A percentile compares a stretch with the other conserved stretches of the same genome.
These are phyloP conservation scores for Pisolithus albus DNA, from an alignment of 768 basidiomycete species.

Conservation along the genomic window DNA sequence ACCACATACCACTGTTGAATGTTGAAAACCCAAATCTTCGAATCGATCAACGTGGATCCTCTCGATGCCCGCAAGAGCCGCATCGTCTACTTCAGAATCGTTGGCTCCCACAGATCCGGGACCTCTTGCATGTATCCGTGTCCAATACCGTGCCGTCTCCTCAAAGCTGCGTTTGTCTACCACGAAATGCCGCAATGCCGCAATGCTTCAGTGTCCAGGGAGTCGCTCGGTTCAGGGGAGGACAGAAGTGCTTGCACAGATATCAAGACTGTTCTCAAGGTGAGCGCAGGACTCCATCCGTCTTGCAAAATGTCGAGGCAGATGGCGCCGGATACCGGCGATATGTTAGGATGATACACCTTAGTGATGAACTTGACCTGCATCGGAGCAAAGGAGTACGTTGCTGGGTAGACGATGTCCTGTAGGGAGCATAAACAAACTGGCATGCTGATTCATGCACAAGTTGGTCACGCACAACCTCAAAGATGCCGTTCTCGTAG, in stretches of 20 bases:
- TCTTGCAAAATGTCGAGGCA: conserved; percentile 84
- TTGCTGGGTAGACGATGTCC: conserved; percentile 91
- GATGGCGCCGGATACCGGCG: conserved; percentile 90
- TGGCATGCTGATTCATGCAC: conserved; percentile 1
- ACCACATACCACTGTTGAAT: conserved; percentile 73
- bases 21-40: conserved; percentile 73
- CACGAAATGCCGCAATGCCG: conserved; percentile 96
- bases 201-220: conserved; percentile 96
- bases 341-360: conserved; percentile 94
- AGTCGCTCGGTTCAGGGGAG: conserved; percentile 91
- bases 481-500: conserved; percentile 85
- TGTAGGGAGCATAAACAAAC: conserved; percentile 23
- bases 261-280: conserved; percentile 92
- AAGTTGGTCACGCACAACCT: conserved; percentile 59
- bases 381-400: conserved; percentile 87
- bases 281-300: conserved; percentile 90
- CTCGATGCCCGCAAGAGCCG: conserved; percentile 75
- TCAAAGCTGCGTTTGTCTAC: conserved; percentile 84
- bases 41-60: conserved; percentile 80
- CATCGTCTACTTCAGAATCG: conserved; percentile 35
- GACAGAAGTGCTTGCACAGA: conserved; percentile 90
- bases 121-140: conserved; percentile 83
- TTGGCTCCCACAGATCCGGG: conserved; percentile 42
- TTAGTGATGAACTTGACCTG: conserved; percentile 99
- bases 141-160: conserved; percentile 92